These are phyloP conservation scores for Penicillium frequentans DNA, from an alignment of 2,329 filamentous ascomycete genomes.

Conservation along the genomic window DNA sequence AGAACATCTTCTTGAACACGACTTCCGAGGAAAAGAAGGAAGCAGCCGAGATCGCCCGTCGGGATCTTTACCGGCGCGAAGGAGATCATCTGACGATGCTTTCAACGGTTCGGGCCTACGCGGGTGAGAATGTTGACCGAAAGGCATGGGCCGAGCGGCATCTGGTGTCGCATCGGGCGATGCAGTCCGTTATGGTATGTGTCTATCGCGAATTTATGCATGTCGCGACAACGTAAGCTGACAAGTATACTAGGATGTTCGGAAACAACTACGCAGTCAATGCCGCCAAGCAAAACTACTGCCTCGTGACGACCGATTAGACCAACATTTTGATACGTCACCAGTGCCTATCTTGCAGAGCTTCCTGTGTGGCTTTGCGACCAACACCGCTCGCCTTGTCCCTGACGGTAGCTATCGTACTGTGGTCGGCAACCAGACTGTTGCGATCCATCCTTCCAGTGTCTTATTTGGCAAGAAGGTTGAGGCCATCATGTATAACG, in stretches of 20 bases:
- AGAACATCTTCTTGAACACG: slow-evolving; percentile 62
- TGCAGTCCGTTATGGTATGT: slow-evolving; percentile 62
- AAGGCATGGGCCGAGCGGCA: slow-evolving; percentile 61
- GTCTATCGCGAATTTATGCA: background rate
- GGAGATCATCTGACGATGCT: slow-evolving; percentile 66
- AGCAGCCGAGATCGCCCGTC: slow-evolving; percentile 55
- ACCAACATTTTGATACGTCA: slow-evolving; percentile 33
- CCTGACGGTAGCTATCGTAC: slow-evolving; percentile 64
- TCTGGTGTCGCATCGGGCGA: slow-evolving; percentile 62
- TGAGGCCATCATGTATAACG: slow-evolving; percentile 65
- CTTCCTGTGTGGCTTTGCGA: slow-evolving; percentile 59
- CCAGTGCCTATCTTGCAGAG: slow-evolving; percentile 56
- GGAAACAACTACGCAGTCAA: slow-evolving; percentile 61
- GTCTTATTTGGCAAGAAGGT: slow-evolving; percentile 61
- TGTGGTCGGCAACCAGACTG: slow-evolving; percentile 60
- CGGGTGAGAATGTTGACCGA: slow-evolving; percentile 57
- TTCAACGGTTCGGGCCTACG: slow-evolving; percentile 60
- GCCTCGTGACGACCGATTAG: slow-evolving; percentile 24
- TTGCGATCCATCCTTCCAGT: slow-evolving; percentile 63
- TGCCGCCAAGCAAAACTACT: slow-evolving; percentile 52
- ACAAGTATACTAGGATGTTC: slow-evolving; percentile 49
- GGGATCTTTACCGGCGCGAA: slow-evolving; percentile 58
- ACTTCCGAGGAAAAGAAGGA: slow-evolving; percentile 62
- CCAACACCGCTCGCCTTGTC: slow-evolving; percentile 61
- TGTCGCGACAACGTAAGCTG: background rate